phyloP scores from a whole-genome alignment of 352 stramenopile genomes.

The Phytophthora brassicae region DNA sequence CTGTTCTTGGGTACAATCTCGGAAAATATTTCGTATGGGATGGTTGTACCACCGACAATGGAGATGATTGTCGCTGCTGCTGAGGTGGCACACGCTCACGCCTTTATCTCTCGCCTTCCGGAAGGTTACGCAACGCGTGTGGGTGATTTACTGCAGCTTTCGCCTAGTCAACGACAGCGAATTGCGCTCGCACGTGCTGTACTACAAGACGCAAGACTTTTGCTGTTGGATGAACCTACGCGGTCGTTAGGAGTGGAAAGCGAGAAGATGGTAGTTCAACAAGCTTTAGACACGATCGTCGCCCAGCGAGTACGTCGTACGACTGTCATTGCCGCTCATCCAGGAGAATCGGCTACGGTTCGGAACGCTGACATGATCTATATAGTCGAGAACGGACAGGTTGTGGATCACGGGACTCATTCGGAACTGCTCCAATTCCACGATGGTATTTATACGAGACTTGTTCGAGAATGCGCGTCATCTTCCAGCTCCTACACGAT shows the following conservation, averaged over 20 bases:
- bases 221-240: constrained; percentile 92
- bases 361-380: constrained; percentile 39
- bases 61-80: constrained; percentile 88
- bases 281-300: constrained; percentile 47
- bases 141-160: constrained; percentile 83
- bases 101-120: constrained; percentile 91
- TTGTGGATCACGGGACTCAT: constrained; percentile 49
- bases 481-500: constrained; percentile 27
- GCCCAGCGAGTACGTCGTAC: constrained; percentile 34
- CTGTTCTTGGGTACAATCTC: constrained; percentile 64
- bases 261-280: constrained; percentile 66
- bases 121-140: constrained; percentile 93
- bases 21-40: constrained; percentile 68
- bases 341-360: constrained; percentile 36
- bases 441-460: constrained; percentile 21
- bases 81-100: constrained; percentile 91
- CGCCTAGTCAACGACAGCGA: constrained; percentile 66
- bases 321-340: constrained; percentile 47
- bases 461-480: constrained; percentile 23
- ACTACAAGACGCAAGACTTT: constrained; percentile 83
- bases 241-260: constrained; percentile 69
- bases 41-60: constrained; percentile 40
- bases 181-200: constrained; percentile 93
- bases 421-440: constrained; percentile 25
- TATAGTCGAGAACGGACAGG: constrained; percentile 24